Percentiles rank a stretch among this genome's conserved stretches.
Conservation (phyloP, 306 rosid genomes). For the Cicer arietinum region DNA sequence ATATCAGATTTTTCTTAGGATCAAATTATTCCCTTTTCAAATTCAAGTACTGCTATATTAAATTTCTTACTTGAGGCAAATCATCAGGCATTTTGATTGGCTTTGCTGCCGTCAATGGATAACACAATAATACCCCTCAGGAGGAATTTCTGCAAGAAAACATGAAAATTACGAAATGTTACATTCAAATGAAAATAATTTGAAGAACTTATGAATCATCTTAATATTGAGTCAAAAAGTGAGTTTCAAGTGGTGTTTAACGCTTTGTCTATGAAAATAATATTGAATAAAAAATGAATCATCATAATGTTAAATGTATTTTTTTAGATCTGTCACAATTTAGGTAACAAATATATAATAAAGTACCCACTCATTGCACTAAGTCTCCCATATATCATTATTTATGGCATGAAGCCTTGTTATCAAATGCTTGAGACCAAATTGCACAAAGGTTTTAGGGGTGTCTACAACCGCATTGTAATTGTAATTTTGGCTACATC, state of each 20-base stretch:
- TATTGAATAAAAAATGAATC: too few relatives aligned
- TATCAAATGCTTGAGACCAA: conserved; percentile 12
- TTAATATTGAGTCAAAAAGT: too few relatives aligned
- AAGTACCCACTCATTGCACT: too few relatives aligned
- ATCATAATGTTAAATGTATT: too few relatives aligned
- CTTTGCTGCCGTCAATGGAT: conserved; percentile 50
- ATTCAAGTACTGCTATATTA: not conserved
- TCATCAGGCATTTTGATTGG: conserved; percentile 47
- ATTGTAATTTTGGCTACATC: too few relatives aligned
- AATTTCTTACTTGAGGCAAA: conserved; percentile 52
- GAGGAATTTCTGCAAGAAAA: conserved; percentile 48
- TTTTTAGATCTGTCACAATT: too few relatives aligned
- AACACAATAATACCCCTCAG: conserved; percentile 44
- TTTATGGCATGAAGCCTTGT: not conserved
- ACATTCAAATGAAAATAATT: not conserved
- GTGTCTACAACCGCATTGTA: too few relatives aligned
- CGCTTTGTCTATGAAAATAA: too few relatives aligned
- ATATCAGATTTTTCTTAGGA: not conserved
- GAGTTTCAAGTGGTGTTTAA: too few relatives aligned
- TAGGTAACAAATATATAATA: too few relatives aligned
- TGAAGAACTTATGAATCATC: too few relatives aligned
- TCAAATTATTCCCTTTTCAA: not conserved
- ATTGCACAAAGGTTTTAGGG: too few relatives aligned
- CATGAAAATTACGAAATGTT: conserved; percentile 12
- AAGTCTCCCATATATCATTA: not conserved